Evolutionary conservation across 2,329 filamentous ascomycete genomes (phyloP).

Genomic region (Penicillium rolfsii): DNA sequence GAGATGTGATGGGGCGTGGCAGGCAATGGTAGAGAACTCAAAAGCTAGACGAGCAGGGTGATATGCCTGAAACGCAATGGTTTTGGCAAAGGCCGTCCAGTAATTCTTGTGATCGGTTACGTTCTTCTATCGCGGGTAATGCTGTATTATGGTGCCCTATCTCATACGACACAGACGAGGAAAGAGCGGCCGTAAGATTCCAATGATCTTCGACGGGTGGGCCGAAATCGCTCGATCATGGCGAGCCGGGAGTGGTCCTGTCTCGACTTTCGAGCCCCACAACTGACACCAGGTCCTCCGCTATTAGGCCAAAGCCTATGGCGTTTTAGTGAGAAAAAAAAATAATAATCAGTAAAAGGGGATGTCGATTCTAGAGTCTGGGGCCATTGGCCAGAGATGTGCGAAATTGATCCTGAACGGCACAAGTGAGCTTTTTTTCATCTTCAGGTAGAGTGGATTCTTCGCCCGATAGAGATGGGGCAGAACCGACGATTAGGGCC

Average conservation of each 20-base stretch:
- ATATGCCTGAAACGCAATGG: constrained; percentile 18
- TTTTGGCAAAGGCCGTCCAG: constrained; percentile 11
- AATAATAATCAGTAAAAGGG: constrained; percentile 15
- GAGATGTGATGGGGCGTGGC: background rate
- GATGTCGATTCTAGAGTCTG: constrained; percentile 22
- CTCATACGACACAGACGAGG: constrained; percentile 10
- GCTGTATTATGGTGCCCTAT: constrained; percentile 22
- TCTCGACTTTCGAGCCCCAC: constrained; percentile 27
- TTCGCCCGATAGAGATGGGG: constrained; percentile 30
- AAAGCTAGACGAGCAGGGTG: background rate
- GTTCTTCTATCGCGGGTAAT: constrained; percentile 8
- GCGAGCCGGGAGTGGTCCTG: constrained; percentile 13
- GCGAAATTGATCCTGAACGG: constrained; percentile 27
- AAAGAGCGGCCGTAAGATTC: constrained; percentile 15
- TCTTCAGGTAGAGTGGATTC: constrained; percentile 18
- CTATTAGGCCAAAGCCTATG: constrained; percentile 21
- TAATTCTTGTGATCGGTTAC: constrained; percentile 13
- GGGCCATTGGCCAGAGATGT: constrained; percentile 25
- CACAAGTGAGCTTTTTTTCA: constrained; percentile 19
- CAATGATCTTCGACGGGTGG: constrained; percentile 27
- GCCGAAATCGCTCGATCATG: constrained; percentile 20
- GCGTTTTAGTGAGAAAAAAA: background rate
- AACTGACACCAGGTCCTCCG: constrained; percentile 25
- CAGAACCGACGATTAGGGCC: constrained; percentile 26
- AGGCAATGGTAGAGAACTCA: constrained; percentile 9